Percentiles rank a stretch among this genome's conserved stretches.
These are phyloP conservation scores for Aspergillus tamarii DNA, from an alignment of 2,329 filamentous ascomycete genomes.

Conservation along the genomic window DNA sequence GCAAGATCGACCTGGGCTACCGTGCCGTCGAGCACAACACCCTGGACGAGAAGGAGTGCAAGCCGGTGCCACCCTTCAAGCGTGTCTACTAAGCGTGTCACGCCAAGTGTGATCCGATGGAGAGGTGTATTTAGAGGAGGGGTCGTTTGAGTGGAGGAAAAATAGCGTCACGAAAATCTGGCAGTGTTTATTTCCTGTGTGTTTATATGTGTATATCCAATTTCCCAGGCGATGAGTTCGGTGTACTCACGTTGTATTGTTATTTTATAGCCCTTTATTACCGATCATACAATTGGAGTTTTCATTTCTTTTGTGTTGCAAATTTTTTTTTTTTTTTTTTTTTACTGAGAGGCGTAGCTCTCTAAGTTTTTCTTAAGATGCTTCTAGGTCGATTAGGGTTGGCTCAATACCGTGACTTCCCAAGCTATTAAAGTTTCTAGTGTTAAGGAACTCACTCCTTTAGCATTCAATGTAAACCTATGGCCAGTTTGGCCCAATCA, in stretches of 20 bases:
- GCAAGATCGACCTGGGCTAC: conserved; percentile 84
- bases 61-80: conserved; percentile 95
- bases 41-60: conserved; percentile 94
- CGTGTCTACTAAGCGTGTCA: conserved; percentile 51
- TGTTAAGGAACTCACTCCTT: not conserved
- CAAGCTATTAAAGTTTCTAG: not conserved
- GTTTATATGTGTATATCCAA: conserved; percentile 45
- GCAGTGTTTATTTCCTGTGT: conserved; percentile 32
- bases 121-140: not conserved
- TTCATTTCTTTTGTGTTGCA: conserved; percentile 29
- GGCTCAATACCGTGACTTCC: conserved; percentile 1
- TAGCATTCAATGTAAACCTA: not conserved
- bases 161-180: conserved; percentile 37
- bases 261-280: conserved; percentile 32
- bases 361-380: conserved; percentile 5
- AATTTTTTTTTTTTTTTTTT: not conserved
- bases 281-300: conserved; percentile 33
- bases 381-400: not conserved
- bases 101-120: not conserved
- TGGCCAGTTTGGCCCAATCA: not conserved
- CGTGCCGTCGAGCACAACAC: conserved; percentile 80
- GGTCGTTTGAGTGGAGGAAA: conserved; percentile 22
- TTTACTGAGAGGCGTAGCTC: not conserved
- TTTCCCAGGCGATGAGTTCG: conserved; percentile 41
- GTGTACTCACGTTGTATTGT: conserved; percentile 35